Percentiles rank a stretch among this genome's conserved stretches.
phyloP scores from a whole-genome alignment of 1,139 yeast species.

The Candida gigantensis region DNA sequence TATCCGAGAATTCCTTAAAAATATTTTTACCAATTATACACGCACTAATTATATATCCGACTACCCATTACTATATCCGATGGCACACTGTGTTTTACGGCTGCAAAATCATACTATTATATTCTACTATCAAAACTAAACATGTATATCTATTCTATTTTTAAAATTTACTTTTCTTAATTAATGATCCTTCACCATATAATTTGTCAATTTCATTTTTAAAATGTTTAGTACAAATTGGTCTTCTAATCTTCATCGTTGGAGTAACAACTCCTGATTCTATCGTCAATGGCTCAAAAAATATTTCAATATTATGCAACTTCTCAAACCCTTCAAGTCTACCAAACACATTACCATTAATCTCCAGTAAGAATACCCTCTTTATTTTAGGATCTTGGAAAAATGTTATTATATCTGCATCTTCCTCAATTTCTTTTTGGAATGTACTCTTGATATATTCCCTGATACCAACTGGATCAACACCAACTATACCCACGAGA shows the following conservation, averaged over 20 bases:
- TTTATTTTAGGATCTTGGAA: constrained; percentile 29
- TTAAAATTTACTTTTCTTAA: constrained; percentile 18
- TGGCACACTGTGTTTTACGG: no score
- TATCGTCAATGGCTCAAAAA: constrained; percentile 40
- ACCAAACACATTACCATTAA: constrained; percentile 28
- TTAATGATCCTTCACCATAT: constrained; percentile 49
- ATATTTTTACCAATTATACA: no score
- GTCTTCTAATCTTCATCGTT: constrained; percentile 42
- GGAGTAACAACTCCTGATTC: constrained; percentile 44
- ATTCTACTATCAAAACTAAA: no score
- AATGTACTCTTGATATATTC: background rate
- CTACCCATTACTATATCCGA: no score
- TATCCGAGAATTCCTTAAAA: no score
- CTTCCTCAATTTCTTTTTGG: constrained; percentile 9
- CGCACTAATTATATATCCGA: no score
- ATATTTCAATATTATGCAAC: constrained; percentile 36
- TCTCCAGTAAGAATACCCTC: constrained; percentile 22
- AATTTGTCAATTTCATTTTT: constrained; percentile 20
- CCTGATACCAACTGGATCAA: constrained; percentile 28
- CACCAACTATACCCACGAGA: constrained; percentile 36
- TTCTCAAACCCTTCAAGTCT: constrained; percentile 38
- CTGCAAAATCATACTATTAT: no score
- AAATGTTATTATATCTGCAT: constrained; percentile 24
- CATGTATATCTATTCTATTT: no score
- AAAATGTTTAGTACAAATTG: constrained; percentile 36